Percentiles rank a stretch among this genome's conserved stretches.
Evolutionary conservation across 2,329 filamentous ascomycete genomes (phyloP).

Genomic region (Lecanicillium sp.): DNA sequence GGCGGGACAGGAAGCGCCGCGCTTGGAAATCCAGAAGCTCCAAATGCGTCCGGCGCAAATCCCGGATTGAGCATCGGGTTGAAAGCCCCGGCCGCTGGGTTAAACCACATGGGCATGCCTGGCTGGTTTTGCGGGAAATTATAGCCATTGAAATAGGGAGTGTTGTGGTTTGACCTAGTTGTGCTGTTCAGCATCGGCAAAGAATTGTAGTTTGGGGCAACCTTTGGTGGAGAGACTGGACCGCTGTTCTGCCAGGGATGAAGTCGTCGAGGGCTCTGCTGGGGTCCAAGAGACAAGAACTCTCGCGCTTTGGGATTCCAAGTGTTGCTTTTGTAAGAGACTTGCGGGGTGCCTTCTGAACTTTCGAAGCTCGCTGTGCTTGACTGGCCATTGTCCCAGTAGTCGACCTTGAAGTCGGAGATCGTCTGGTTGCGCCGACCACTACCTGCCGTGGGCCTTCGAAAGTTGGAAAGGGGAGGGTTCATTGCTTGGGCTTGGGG

Average conservation of each 20-base stretch:
- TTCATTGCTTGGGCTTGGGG: neutral
- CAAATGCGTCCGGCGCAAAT: neutral
- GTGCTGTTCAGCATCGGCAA: neutral
- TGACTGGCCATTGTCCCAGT: conserved; percentile 7
- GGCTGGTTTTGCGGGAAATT: neutral
- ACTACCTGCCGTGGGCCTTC: neutral
- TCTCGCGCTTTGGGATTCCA: conserved; percentile 30
- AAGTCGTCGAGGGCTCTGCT: neutral
- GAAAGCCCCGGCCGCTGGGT: neutral
- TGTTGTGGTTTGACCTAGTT: neutral
- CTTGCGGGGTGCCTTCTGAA: conserved; percentile 1
- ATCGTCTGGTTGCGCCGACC: conserved; percentile 9
- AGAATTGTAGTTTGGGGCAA: neutral
- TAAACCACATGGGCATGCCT: neutral
- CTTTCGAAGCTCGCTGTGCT: neutral
- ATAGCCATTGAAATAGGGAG: neutral
- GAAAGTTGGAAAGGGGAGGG: neutral
- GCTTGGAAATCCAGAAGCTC: neutral
- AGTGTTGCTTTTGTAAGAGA: conserved; percentile 12
- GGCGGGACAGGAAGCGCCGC: neutral
- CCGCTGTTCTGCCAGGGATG: neutral
- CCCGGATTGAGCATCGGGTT: neutral
- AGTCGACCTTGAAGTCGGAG: conserved; percentile 8
- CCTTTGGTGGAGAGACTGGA: neutral
- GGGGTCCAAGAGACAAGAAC: conserved; percentile 24